Evolutionary conservation across 2,329 filamentous ascomycete species (phyloP).

Genomic region (Pestalotiopsis sp.): DNA sequence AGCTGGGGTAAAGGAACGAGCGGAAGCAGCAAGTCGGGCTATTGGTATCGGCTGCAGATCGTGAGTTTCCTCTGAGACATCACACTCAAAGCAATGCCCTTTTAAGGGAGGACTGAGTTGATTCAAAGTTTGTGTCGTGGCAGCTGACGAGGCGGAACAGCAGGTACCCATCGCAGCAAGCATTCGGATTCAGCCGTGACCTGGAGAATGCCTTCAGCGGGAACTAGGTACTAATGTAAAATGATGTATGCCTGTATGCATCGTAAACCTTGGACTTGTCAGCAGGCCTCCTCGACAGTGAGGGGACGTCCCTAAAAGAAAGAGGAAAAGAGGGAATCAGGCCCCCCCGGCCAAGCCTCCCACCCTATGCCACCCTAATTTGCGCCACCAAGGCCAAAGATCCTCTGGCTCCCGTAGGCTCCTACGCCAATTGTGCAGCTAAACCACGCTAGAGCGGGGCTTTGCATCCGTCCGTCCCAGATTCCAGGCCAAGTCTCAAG

Average conservation of each 20-base stretch:
- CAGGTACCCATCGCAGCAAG: background rate
- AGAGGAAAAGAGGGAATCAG: background rate
- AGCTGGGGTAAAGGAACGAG: background rate
- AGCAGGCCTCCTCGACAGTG: background rate
- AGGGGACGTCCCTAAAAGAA: no score
- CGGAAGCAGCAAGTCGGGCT: background rate
- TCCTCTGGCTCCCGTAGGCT: background rate
- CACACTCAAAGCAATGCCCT: background rate
- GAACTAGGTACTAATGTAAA: background rate
- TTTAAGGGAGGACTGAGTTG: background rate
- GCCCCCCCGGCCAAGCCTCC: background rate
- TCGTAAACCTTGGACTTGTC: background rate
- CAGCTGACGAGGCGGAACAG: background rate
- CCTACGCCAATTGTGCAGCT: background rate
- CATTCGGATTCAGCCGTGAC: background rate
- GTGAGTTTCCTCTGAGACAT: background rate
- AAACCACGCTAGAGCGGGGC: background rate
- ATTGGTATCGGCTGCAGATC: background rate
- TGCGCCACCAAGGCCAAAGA: background rate
- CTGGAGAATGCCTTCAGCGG: background rate
- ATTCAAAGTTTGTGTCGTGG: background rate
- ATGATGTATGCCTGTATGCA: background rate
- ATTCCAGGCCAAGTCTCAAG: background rate
- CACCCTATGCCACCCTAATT: background rate
- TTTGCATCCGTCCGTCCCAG: background rate